Evolutionary conservation across 345 rosid species (phyloP), one percentile per base, ranked within the genome.

Genomic region (Hypericum androsaemum): DNA sequence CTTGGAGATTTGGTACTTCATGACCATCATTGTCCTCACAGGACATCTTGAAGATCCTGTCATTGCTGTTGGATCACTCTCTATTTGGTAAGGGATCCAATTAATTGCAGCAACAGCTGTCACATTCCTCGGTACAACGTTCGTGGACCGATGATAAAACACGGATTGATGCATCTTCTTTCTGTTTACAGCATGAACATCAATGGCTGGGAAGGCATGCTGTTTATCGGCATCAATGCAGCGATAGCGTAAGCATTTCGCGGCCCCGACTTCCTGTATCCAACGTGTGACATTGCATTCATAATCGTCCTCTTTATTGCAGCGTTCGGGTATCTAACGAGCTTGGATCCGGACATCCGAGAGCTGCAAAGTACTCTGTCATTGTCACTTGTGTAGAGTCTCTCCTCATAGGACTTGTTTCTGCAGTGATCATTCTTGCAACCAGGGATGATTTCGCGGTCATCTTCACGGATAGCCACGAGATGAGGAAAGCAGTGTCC

Each of bases 151-250:
- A 22, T 22, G 32, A 22, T 22, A 22, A 1, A 22, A 22, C 32
- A 3, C 16, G 14, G 16, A 44, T 44, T 22, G 49, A 13, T 66
- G 6, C 11, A 39, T 58, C 32, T 36, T 0, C 53, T 52, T 56
- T 37, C 13, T 7, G 65, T 35, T 68, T 50, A 43, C 70, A 92
- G 98, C 76, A 92, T 92, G 96, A 92, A 92, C 76, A 78, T 92
- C 56, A 88, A 92, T 50, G 96, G 98, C 13, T 92, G 96, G 95
- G 96, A 92, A 71, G 98, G 95, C 60, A 85, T 88, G 98, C 7
- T 84, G 61, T 92, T 88, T 48, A 78, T 92, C 7, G 94, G 96
- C 59, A 71, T 92, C 71, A 88, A 92, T 68, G 96, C 94, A 28
- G 98, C 95, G 36, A 73, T 88, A 64, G 84, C 95, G 96, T 90